Evolutionary conservation across 2,329 filamentous ascomycete genomes (phyloP).

Genomic region (Lecanicillium sp.): DNA sequence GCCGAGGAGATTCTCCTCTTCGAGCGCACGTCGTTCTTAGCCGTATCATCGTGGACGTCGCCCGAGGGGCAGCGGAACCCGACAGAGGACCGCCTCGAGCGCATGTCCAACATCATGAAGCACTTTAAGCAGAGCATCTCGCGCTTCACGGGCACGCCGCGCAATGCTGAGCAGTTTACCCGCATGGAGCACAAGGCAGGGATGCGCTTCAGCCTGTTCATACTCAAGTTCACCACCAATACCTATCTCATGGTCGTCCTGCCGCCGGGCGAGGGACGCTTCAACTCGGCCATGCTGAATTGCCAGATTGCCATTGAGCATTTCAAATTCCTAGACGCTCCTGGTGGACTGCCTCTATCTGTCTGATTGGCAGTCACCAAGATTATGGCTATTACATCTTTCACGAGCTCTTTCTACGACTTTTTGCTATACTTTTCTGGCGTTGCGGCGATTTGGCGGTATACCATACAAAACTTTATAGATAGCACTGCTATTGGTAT

Average conservation of each 20-base stretch:
- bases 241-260: slow-evolving; percentile 92
- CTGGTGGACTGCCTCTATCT: slow-evolving; percentile 14
- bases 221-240: slow-evolving; percentile 93
- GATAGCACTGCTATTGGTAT: no score
- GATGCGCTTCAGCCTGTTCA: slow-evolving; percentile 81
- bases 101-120: slow-evolving; percentile 94
- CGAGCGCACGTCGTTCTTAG: slow-evolving; percentile 91
- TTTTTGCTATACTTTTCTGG: slow-evolving; percentile 1
- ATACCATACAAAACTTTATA: no score
- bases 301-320: slow-evolving; percentile 79
- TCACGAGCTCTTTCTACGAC: no score
- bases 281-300: slow-evolving; percentile 86
- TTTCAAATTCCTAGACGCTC: slow-evolving; percentile 62
- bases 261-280: slow-evolving; percentile 82
- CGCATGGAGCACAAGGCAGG: slow-evolving; percentile 74
- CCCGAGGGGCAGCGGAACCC: slow-evolving; percentile 71
- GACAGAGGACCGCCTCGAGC: slow-evolving; percentile 86
- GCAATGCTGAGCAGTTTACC: slow-evolving; percentile 72
- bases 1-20: slow-evolving; percentile 93
- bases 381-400: neutral
- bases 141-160: slow-evolving; percentile 72
- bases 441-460: slow-evolving; percentile 3
- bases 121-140: slow-evolving; percentile 86
- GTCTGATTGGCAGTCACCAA: no score
- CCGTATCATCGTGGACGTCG: slow-evolving; percentile 86